These are phyloP conservation scores for Ampelocalamus luodianensis DNA, from an alignment of 176 grass and related monocot species.

Conservation along the genomic window DNA sequence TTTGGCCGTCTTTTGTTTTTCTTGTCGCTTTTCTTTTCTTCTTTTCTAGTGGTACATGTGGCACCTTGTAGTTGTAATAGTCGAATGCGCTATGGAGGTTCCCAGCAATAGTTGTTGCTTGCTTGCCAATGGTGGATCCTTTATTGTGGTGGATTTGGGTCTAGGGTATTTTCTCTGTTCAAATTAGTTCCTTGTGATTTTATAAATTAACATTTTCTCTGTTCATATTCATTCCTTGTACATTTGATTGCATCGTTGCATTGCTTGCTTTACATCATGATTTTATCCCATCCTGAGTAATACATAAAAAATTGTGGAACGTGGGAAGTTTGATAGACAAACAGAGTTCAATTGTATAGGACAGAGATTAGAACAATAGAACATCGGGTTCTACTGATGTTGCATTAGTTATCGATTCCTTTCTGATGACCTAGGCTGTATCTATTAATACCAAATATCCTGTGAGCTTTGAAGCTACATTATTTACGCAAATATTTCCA, in stretches of 20 bases:
- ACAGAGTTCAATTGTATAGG: not conserved
- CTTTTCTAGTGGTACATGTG: conserved; percentile 8
- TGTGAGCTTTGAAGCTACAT: not conserved
- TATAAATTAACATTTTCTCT: not conserved
- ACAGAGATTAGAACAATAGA: not conserved
- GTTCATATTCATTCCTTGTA: conserved; percentile 4
- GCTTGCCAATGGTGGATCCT: not conserved
- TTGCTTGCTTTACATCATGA: conserved; percentile 19
- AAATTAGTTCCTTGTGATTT: not conserved
- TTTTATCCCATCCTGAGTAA: not conserved
- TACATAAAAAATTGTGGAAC: not conserved
- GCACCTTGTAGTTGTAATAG: not conserved
- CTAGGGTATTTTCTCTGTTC: not conserved
- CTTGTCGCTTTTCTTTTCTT: not conserved
- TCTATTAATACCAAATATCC: not conserved
- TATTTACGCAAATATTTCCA: not conserved
- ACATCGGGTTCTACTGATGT: not conserved
- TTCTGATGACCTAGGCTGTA: not conserved
- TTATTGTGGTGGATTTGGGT: not conserved
- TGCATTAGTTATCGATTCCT: not conserved
- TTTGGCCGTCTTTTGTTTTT: not conserved
- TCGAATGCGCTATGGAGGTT: not conserved
- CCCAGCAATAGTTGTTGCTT: not conserved
- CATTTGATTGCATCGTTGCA: not conserved
- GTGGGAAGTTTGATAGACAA: not conserved